These are phyloP conservation scores for Apiotrichum domesticum DNA, from an alignment of 1,284 basidiomycete genomes.

Conservation along the genomic window DNA sequence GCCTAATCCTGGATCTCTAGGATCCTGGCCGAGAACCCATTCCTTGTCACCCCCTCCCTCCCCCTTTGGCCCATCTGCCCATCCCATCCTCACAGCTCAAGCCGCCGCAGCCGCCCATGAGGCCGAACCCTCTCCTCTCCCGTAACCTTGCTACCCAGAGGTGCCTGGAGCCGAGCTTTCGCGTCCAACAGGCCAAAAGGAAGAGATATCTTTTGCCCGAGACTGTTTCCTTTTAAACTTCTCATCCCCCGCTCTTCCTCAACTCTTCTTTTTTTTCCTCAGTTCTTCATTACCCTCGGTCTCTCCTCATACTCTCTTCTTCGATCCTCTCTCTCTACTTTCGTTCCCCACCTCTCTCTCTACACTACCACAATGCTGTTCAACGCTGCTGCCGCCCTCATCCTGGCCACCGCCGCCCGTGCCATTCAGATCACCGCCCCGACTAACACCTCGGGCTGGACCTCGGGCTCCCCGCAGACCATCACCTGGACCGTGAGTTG, in stretches of 20 bases:
- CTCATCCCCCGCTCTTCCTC: background rate
- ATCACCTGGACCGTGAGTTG: slow-evolving; percentile 37
- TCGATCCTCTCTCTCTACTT: background rate
- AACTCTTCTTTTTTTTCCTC: background rate
- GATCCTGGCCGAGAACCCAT: no score
- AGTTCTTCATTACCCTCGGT: background rate
- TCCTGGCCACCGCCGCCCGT: slow-evolving; percentile 20
- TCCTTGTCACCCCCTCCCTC: no score
- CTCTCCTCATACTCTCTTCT: background rate
- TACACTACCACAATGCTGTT: slow-evolving; percentile 17
- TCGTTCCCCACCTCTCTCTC: background rate
- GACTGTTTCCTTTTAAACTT: no score
- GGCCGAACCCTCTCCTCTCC: no score
- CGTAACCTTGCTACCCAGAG: no score
- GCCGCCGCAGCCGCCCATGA: no score
- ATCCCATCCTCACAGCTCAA: no score
- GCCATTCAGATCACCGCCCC: slow-evolving; percentile 35
- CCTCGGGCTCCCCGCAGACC: slow-evolving; percentile 21
- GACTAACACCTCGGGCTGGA: slow-evolving; percentile 28
- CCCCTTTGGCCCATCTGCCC: no score
- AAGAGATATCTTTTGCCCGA: no score
- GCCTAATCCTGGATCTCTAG: no score
- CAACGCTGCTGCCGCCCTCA: slow-evolving; percentile 16
- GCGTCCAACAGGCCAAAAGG: no score
- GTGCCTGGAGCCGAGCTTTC: no score